These are phyloP conservation scores for Saccharomyces hybrid DNA, from an alignment of 1,139 yeast genomes.

Conservation along the genomic window DNA sequence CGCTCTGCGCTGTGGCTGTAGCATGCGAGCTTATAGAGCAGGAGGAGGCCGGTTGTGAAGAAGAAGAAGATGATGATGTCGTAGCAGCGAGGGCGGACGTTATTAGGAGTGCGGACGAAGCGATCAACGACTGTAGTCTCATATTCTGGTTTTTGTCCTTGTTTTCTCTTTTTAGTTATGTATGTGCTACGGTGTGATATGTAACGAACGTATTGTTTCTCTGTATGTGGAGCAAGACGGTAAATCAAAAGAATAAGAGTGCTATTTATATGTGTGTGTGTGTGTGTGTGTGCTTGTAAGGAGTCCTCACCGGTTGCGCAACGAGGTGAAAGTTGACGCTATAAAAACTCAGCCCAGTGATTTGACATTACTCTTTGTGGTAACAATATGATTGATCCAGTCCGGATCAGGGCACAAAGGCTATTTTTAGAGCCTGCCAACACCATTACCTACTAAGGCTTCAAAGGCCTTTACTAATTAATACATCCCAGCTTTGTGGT, in stretches of 20 bases:
- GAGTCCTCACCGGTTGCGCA: neutral
- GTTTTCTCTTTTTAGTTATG: neutral
- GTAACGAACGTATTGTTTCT: neutral
- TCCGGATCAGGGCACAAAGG: neutral
- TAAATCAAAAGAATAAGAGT: neutral
- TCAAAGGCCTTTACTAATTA: neutral
- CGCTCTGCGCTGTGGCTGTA: conserved; percentile 71
- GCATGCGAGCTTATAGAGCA: conserved; percentile 44
- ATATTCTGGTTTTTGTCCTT: neutral
- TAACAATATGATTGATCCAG: neutral
- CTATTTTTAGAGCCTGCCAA: neutral
- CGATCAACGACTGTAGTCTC: neutral
- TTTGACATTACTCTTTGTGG: neutral
- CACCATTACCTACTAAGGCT: neutral
- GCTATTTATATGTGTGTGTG: neutral
- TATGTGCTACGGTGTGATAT: neutral
- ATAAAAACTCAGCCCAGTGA: neutral
- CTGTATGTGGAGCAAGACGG: neutral
- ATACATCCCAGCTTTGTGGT: neutral
- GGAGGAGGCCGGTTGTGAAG: conserved; percentile 32
- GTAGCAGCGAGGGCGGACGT: conserved; percentile 24
- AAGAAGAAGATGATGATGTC: conserved; percentile 19
- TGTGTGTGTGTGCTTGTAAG: neutral
- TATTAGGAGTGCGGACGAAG: neutral
- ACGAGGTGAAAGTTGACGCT: neutral